Base-by-base conservation (phyloP, 2,329 filamentous ascomycete species). In the Pseudogymnoascus pannorum region DNA sequence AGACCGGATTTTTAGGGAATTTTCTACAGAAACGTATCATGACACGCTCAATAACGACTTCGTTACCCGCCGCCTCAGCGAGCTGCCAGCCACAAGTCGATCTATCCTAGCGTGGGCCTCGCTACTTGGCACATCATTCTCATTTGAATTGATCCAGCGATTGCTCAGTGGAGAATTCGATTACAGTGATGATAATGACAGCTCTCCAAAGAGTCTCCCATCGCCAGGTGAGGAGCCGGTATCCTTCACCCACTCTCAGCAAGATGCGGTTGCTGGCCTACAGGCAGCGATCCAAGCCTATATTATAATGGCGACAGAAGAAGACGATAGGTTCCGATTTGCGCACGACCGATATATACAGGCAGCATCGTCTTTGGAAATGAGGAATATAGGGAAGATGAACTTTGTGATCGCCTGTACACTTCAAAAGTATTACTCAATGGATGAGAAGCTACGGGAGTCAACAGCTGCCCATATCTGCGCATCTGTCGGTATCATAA, bases 341-440 rank as follows among this genome's bases (percentile, higher is more conserved):
- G 86, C 87, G 33, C 92, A 97, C 72, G 92, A 97, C 72, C 85
- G 92, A 59, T 95, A 95, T 69, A 81, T 92, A 58, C 86, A 89
- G 70, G 91, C 90, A 14, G 86, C 91, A 5, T 79, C 83, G 12
- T 81, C 83, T 4, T 77, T 96, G 59, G 84, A 83, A 64, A 86
- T 92, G 70, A 86, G 84, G 69, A 85, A 88, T 61, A 77, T 82
- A 20, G 78, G 82, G 18, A 88, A 89, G 67, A 97, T 97, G 92
- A 92, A 97, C 73, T 97, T 92, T 68, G 85, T 92, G 51, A 91
- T 97, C 68, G 88, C 90, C 0, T 87, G 91, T 70, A 88, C 87
- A 0, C 83, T 97, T 66, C 84, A 92, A 72, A 88, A 89, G 67
- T 87, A 92, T 67, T 84, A 82, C 63, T 71, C 77, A 6, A 74